These are phyloP conservation scores for Salix koriyanagi DNA, from an alignment of 345 rosid genomes.

Conservation along the genomic window DNA sequence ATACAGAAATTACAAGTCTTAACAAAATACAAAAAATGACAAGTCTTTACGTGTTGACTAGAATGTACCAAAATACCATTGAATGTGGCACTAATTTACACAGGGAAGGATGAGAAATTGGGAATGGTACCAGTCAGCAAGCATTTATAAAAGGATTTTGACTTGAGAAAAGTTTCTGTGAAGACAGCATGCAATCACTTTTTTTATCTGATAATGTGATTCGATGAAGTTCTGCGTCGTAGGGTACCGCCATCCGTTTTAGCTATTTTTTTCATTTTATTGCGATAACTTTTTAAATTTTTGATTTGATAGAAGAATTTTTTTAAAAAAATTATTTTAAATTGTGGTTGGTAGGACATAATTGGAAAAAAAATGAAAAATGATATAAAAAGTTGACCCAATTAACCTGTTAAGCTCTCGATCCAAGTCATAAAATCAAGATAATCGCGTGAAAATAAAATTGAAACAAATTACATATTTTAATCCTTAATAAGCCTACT, in stretches of 20 bases:
- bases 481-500: too few relatives aligned
- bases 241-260: neutral
- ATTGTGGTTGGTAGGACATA: too few relatives aligned
- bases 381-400: too few relatives aligned
- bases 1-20: neutral
- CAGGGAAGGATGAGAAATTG: neutral
- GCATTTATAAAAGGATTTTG: conserved; percentile 23
- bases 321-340: too few relatives aligned
- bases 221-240: conserved; percentile 1
- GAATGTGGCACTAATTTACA: neutral
- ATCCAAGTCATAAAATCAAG: too few relatives aligned
- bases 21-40: neutral
- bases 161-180: conserved; percentile 4
- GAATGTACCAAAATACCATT: neutral
- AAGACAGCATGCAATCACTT: conserved; percentile 8
- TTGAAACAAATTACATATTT: too few relatives aligned
- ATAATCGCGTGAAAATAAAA: too few relatives aligned
- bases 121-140: conserved; percentile 23
- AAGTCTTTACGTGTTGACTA: neutral
- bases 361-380: too few relatives aligned
- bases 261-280: neutral
- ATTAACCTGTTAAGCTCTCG: too few relatives aligned
- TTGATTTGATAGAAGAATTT: too few relatives aligned
- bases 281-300: too few relatives aligned
- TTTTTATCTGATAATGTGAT: neutral